Percentiles rank a stretch among this genome's conserved stretches.
These are phyloP conservation scores for Macrocystidia cucumis DNA, from an alignment of 1,284 basidiomycete genomes.

Conservation along the genomic window DNA sequence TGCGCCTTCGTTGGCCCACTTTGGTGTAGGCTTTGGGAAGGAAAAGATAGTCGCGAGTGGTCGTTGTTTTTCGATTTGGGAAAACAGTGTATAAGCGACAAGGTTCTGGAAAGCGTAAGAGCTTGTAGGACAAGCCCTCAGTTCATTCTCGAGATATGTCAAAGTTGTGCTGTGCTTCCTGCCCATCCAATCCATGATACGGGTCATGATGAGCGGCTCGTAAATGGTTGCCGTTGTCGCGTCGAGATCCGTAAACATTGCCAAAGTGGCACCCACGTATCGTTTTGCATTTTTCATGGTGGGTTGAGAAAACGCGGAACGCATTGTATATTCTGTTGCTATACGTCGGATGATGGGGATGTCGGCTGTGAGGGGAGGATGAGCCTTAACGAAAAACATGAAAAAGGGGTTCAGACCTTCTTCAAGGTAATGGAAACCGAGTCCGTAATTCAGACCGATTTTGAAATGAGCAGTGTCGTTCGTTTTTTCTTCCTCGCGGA, in stretches of 20 bases:
- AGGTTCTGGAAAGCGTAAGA: constrained; percentile 35
- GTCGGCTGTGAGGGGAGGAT: too few species aligned
- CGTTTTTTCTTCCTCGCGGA: too few species aligned
- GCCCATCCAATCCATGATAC: constrained; percentile 28
- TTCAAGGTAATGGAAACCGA: too few species aligned
- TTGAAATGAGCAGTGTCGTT: too few species aligned
- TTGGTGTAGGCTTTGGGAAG: constrained; percentile 20
- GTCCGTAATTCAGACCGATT: too few species aligned
- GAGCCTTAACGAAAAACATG: too few species aligned
- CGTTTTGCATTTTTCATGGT: too few species aligned
- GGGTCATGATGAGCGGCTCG: constrained; percentile 30
- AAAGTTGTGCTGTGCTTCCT: constrained; percentile 23
- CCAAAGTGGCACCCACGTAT: too few species aligned
- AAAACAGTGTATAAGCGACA: constrained; percentile 27
- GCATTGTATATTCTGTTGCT: too few species aligned
- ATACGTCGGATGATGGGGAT: too few species aligned
- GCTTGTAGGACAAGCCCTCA: constrained; percentile 17
- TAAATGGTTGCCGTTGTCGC: constrained; percentile 26
- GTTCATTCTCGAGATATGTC: constrained; percentile 25
- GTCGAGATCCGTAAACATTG: constrained; percentile 26
- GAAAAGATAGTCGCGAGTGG: constrained; percentile 24
- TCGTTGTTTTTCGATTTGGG: constrained; percentile 21
- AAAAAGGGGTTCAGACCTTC: too few species aligned
- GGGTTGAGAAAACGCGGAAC: too few species aligned
- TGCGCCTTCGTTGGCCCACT: constrained; percentile 25